These are phyloP conservation scores for Geosmithia flava DNA, from an alignment of 2,329 filamentous ascomycete genomes.

Conservation along the genomic window DNA sequence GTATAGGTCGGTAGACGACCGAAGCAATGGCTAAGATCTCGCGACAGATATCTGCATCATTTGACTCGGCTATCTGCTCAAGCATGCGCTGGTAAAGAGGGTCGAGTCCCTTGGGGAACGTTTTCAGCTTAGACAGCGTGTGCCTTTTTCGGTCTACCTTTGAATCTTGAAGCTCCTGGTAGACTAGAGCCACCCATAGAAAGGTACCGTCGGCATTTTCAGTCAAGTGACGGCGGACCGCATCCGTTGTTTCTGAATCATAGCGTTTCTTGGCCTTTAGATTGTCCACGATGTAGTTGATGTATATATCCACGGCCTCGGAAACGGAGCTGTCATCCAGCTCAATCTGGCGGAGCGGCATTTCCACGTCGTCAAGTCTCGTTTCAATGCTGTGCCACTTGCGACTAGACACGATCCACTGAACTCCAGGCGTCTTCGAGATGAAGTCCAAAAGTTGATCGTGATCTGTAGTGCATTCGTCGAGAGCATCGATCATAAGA, in stretches of 20 bases:
- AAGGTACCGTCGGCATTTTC: constrained; percentile 21
- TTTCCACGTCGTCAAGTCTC: constrained; percentile 8
- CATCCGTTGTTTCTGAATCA: not conserved
- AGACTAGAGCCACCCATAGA: constrained; percentile 11
- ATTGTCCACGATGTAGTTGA: constrained; percentile 15
- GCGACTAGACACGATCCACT: constrained; percentile 31
- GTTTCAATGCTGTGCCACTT: constrained; percentile 23
- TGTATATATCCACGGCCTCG: constrained; percentile 20
- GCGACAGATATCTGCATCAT: constrained; percentile 15
- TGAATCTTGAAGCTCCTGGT: constrained; percentile 1
- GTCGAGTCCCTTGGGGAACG: constrained; percentile 12
- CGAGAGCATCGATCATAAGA: constrained; percentile 32
- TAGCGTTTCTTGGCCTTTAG: constrained; percentile 7
- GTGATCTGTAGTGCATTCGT: constrained; percentile 23
- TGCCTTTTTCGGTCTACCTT: not conserved
- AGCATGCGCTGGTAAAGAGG: constrained; percentile 23
- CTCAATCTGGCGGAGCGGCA: constrained; percentile 18
- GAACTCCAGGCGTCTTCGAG: constrained; percentile 12
- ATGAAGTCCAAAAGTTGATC: constrained; percentile 22
- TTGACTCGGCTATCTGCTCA: constrained; percentile 11
- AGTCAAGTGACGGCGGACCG: constrained; percentile 6
- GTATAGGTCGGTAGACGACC: constrained; percentile 18
- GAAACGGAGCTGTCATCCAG: constrained; percentile 19
- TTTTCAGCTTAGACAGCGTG: constrained; percentile 1
- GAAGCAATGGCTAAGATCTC: constrained; percentile 16